Conservation (phyloP, 2,329 filamentous ascomycete species). For the Chaetomium sp. region DNA sequence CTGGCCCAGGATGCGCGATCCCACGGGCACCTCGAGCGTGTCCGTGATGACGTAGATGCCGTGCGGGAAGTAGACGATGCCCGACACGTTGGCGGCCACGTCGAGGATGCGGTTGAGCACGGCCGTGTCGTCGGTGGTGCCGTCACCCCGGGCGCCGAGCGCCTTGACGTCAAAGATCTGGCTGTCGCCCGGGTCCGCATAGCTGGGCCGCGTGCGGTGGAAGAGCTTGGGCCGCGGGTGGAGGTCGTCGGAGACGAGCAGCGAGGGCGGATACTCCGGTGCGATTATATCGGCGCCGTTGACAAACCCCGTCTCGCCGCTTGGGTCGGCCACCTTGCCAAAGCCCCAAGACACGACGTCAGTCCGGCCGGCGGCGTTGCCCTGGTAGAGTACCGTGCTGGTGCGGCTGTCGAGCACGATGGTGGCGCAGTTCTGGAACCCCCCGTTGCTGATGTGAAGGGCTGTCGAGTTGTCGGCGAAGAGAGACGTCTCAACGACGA, state of each 20-base stretch:
- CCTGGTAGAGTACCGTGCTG: background rate
- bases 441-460: background rate
- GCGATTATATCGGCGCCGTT: background rate
- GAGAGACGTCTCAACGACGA: background rate
- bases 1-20: background rate
- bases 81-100: background rate
- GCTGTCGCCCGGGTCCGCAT: background rate
- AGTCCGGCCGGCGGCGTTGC: background rate
- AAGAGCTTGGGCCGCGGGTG: background rate
- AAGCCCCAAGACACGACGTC: constrained; percentile 5
- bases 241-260: background rate
- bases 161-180: constrained; percentile 2
- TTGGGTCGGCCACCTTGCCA: background rate
- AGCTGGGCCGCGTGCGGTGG: background rate
- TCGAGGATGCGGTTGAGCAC: background rate
- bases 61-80: background rate
- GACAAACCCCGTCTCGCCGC: background rate
- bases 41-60: background rate
- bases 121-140: constrained; percentile 6
- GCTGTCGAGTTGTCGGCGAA: background rate
- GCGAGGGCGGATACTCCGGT: background rate
- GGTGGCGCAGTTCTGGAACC: background rate
- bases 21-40: background rate
- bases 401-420: background rate
- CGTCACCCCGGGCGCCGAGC: background rate